These are phyloP conservation scores for Aspergillus proliferans DNA, from an alignment of 2,329 filamentous ascomycete species.

Conservation along the genomic window DNA sequence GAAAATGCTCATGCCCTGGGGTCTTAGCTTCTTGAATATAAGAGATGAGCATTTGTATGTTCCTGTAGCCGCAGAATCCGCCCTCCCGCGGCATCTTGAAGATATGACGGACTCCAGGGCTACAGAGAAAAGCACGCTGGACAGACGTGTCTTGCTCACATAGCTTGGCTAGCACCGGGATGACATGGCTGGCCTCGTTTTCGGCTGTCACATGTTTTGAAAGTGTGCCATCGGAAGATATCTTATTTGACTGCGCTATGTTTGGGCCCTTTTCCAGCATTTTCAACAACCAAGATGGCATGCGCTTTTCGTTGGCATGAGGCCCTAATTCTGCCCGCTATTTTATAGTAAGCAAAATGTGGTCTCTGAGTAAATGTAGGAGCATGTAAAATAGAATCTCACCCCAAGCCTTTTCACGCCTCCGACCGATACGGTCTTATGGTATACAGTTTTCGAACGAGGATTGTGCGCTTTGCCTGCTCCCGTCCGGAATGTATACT, in stretches of 20 bases:
- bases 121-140: slow-evolving; percentile 70
- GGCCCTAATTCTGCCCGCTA: slow-evolving; percentile 61
- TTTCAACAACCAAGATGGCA: slow-evolving; percentile 63
- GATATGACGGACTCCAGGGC: slow-evolving; percentile 68
- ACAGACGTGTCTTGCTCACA: slow-evolving; percentile 60
- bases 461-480: slow-evolving; percentile 1
- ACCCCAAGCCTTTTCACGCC: slow-evolving; percentile 28
- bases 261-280: slow-evolving; percentile 57
- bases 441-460: not conserved
- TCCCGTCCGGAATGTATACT: not conserved
- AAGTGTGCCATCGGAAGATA: slow-evolving; percentile 40
- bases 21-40: slow-evolving; percentile 60
- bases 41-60: slow-evolving; percentile 85
- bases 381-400: slow-evolving; percentile 2
- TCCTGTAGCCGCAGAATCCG: slow-evolving; percentile 90
- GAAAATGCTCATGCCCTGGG: slow-evolving; percentile 56
- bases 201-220: slow-evolving; percentile 38
- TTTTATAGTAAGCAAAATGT: slow-evolving; percentile 10
- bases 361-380: not conserved
- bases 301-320: slow-evolving; percentile 65
- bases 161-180: slow-evolving; percentile 58
- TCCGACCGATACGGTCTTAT: not conserved
- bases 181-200: slow-evolving; percentile 49
- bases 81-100: slow-evolving; percentile 78
- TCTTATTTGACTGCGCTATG: slow-evolving; percentile 48